Evolutionary conservation across 2,329 filamentous ascomycete species (phyloP).

Genomic region (Xylaria sp.): DNA sequence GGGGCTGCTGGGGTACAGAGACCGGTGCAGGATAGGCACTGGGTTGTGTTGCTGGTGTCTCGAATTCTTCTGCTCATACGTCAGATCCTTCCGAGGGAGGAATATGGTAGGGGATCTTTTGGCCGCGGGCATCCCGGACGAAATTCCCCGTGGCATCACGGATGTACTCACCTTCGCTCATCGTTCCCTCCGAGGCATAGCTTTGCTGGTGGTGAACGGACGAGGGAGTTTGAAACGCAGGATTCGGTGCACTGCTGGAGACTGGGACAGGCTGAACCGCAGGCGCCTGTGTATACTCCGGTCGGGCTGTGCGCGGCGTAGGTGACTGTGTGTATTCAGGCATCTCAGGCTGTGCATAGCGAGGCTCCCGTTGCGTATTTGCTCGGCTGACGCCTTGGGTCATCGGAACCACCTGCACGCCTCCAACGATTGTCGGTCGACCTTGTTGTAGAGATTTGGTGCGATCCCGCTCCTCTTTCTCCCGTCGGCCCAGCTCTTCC

Average conservation of each 20-base stretch:
- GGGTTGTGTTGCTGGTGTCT: slow-evolving; percentile 60
- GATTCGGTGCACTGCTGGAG: slow-evolving; percentile 54
- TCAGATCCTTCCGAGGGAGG: slow-evolving; percentile 63
- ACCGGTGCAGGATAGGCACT: slow-evolving; percentile 49
- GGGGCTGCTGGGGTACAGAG: slow-evolving; percentile 45
- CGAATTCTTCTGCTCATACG: slow-evolving; percentile 66
- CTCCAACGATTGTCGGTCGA: slow-evolving; percentile 87
- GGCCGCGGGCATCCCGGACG: slow-evolving; percentile 69
- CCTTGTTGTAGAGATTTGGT: slow-evolving; percentile 88
- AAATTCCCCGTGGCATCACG: slow-evolving; percentile 71
- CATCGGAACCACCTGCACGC: slow-evolving; percentile 96
- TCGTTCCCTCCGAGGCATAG: slow-evolving; percentile 70
- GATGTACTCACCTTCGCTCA: slow-evolving; percentile 78
- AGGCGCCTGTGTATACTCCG: slow-evolving; percentile 57
- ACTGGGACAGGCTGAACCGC: slow-evolving; percentile 56
- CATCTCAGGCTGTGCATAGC: slow-evolving; percentile 51
- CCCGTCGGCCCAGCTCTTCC: slow-evolving; percentile 93
- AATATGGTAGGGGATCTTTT: slow-evolving; percentile 65
- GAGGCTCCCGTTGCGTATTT: slow-evolving; percentile 56
- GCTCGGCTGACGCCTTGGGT: slow-evolving; percentile 73
- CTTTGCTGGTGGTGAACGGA: slow-evolving; percentile 60
- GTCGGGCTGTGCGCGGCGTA: slow-evolving; percentile 47
- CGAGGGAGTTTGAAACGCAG: slow-evolving; percentile 56
- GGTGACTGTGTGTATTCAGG: slow-evolving; percentile 47
- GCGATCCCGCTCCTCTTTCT: slow-evolving; percentile 91